A percentile compares a stretch with the other conserved stretches of the same genome.
Evolutionary conservation across 2,329 filamentous ascomycete species (phyloP).

Genomic region (Claviceps spartinae): DNA sequence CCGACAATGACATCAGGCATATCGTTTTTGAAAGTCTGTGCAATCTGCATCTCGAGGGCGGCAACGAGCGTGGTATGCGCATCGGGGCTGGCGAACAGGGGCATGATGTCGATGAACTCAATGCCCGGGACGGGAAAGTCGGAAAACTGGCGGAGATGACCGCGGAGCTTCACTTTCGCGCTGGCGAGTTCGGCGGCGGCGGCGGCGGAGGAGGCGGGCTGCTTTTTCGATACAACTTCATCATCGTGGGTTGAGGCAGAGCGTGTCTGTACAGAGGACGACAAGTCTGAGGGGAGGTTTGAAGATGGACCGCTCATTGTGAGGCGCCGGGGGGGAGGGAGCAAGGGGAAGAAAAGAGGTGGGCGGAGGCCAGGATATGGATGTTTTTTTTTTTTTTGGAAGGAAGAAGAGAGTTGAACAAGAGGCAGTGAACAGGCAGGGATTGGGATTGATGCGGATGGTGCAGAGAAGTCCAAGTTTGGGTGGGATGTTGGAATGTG

Average conservation of each 20-base stretch:
- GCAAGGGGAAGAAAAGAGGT: constrained; percentile 11
- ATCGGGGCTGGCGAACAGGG: constrained; percentile 69
- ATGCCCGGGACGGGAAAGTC: constrained; percentile 91
- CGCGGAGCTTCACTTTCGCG: constrained; percentile 57
- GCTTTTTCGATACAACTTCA: constrained; percentile 46
- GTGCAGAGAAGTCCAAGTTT: too few species aligned
- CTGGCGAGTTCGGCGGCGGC: constrained; percentile 50
- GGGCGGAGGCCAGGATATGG: not conserved
- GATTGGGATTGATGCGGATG: too few species aligned
- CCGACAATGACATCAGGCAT: constrained; percentile 85
- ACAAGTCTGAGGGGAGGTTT: constrained; percentile 10
- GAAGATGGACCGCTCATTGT: constrained; percentile 20
- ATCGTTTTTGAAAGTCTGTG: constrained; percentile 42
- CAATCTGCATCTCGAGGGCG: constrained; percentile 73
- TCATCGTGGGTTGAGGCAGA: constrained; percentile 22
- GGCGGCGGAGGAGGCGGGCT: constrained; percentile 48
- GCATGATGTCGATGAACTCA: constrained; percentile 95
- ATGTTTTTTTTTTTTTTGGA: not conserved
- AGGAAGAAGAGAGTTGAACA: not conserved
- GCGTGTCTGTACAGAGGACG: constrained; percentile 13
- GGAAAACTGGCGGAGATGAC: constrained; percentile 68
- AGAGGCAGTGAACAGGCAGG: too few species aligned
- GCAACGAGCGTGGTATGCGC: constrained; percentile 67
- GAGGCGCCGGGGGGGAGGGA: constrained; percentile 10
- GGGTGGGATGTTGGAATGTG: too few species aligned